Base-by-base conservation (phyloP, 2,329 filamentous ascomycete species). In the Colletotrichum magnum region DNA sequence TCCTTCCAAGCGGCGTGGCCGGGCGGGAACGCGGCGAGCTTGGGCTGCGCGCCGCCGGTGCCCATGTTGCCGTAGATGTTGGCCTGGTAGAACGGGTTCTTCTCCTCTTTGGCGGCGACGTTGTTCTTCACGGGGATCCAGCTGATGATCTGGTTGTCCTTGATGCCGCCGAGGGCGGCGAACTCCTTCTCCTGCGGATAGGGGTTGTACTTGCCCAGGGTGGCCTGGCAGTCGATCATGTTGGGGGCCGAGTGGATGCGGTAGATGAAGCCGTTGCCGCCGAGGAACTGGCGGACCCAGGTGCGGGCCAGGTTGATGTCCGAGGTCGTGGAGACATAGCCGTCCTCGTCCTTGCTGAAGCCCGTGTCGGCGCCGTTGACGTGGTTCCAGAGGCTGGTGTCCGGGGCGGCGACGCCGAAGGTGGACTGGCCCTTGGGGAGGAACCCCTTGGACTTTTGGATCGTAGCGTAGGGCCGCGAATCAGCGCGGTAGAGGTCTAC, bases 151-250 rank as follows among this genome's bases (percentile, higher is more conserved):
- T 67, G 57, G 18, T 54, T 45, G 9, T 26, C 28, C 43, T 56
- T 62, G 18, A 67, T 56, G 39, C 64, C 64, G 0, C 57, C 58
- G 2, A 62, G 3, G 6, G 58, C 58, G 3, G 64, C 43, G 43
- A 50, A 67, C 50, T 67, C 58, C 21, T 4, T 15, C 21, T 50
- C 32, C 7, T 51, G 4, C 7, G 28, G 1, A 2, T 13, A 57
- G 3, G 47, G 47, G 24, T 62, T 56, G 36, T 56, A 26, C 5
- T 62, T 41, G 12, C 51, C 41, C 7, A 67, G 58, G 5, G 64
- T 67, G 10, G 24, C 64, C 1, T n/a, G 4, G 43, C 6, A 57
- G n/a, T 67, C 64, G 4, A 67, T 62, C 50, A 62, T 67, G 50
- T 67, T 62, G 21, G 64, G 26, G 1, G 57, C 15, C 0, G 51